Conservation (phyloP, 2,329 filamentous ascomycete species). For the Thelonectria discophora region DNA sequence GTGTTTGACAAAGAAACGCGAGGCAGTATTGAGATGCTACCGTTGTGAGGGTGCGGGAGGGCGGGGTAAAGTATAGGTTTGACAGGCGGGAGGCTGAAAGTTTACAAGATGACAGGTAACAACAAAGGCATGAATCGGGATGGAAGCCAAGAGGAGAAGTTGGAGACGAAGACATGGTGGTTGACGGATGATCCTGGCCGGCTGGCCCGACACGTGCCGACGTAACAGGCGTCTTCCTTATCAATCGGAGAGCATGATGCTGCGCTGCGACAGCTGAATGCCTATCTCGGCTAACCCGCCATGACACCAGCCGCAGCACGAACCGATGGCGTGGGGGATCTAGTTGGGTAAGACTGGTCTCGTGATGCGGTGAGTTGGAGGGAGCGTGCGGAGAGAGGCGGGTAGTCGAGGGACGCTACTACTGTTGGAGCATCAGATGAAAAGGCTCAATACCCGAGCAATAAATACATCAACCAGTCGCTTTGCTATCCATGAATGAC, state of each 20-base stretch:
- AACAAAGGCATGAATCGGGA: not conserved
- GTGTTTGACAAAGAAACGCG: not conserved
- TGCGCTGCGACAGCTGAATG: constrained; percentile 10
- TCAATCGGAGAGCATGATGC: constrained; percentile 11
- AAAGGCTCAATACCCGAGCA: too few relatives aligned
- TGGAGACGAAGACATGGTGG: not conserved
- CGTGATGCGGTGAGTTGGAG: constrained; percentile 8
- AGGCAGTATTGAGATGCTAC: not conserved
- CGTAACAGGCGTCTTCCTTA: constrained; percentile 2
- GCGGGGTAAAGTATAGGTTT: not conserved
- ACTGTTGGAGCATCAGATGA: too few relatives aligned
- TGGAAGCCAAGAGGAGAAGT: constrained; percentile 4
- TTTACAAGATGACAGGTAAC: not conserved
- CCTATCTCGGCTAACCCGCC: constrained; percentile 16
- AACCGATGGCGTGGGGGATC: constrained; percentile 1
- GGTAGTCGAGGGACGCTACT: too few relatives aligned
- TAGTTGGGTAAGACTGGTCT: constrained; percentile 2
- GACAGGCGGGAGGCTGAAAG: not conserved
- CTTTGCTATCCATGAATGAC: too few relatives aligned
- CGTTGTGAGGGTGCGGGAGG: not conserved
- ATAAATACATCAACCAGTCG: too few relatives aligned
- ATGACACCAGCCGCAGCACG: constrained; percentile 13
- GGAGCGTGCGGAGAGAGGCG: not conserved
- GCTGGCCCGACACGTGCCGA: constrained; percentile 8
- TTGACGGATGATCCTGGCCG: not conserved